Percentiles rank a stretch among this genome's conserved stretches.
phyloP scores from a whole-genome alignment of 768 basidiomycete species.

The Podaxis pistillaris region DNA sequence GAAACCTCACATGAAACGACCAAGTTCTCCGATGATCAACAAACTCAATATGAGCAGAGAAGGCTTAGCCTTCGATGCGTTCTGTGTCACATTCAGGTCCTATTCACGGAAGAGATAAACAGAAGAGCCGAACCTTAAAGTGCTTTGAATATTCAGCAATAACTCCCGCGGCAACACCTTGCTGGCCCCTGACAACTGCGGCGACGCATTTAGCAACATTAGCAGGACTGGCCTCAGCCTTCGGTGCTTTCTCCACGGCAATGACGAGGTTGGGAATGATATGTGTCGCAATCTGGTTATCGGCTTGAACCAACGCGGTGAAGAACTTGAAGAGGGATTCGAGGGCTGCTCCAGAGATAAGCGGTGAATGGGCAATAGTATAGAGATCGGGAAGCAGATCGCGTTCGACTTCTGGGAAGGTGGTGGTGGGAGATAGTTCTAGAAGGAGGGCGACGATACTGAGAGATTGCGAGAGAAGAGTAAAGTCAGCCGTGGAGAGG shows the following conservation, averaged over 20 bases:
- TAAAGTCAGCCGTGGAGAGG: constrained; percentile 73
- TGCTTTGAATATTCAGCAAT: constrained; percentile 84
- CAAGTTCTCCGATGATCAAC: constrained; percentile 89
- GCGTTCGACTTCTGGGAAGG: constrained; percentile 78
- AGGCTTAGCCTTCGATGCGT: constrained; percentile 60
- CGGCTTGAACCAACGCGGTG: constrained; percentile 76
- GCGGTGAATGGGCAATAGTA: constrained; percentile 72
- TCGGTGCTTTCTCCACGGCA: constrained; percentile 62
- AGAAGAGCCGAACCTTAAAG: constrained; percentile 54
- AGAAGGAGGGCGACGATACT: constrained; percentile 66
- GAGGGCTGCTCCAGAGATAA: constrained; percentile 72
- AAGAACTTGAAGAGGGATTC: constrained; percentile 86
- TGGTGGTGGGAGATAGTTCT: constrained; percentile 58
- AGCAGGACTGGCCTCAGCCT: constrained; percentile 50
- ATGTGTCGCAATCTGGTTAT: constrained; percentile 78
- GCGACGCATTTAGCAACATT: constrained; percentile 89
- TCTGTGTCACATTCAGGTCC: constrained; percentile 25
- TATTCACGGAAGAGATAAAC: not conserved
- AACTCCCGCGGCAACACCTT: constrained; percentile 73
- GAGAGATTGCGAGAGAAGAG: constrained; percentile 72
- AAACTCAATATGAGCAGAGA: constrained; percentile 78
- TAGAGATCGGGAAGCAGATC: constrained; percentile 66
- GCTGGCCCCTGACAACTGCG: constrained; percentile 71
- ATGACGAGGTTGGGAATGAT: constrained; percentile 75
- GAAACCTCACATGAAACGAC: constrained; percentile 72